Conservation (phyloP, 228 moss, liverwort and hornwort species). For the Sphagnum fallax region DNA sequence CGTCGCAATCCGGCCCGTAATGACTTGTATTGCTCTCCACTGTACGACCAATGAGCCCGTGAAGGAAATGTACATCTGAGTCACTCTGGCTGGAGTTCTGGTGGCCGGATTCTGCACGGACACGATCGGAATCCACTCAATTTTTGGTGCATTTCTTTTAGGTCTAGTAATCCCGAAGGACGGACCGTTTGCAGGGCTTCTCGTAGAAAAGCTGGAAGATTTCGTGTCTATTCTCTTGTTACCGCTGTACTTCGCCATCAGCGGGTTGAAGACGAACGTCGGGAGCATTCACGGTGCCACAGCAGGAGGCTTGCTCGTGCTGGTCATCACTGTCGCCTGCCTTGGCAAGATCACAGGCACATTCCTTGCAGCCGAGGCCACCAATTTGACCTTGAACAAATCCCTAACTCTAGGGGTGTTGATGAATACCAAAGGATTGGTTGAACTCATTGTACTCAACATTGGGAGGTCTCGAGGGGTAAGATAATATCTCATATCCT, state of each 20-base stretch:
- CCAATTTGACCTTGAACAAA: slow-evolving; percentile 36
- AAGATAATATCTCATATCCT: slow-evolving; percentile 3
- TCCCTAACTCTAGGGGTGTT: slow-evolving; percentile 53
- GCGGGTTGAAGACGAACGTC: slow-evolving; percentile 71
- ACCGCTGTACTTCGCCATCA: slow-evolving; percentile 79
- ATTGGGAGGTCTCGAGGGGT: slow-evolving; percentile 73
- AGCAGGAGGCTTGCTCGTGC: slow-evolving; percentile 55
- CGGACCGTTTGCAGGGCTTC: slow-evolving; percentile 48
- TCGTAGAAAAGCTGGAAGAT: slow-evolving; percentile 81
- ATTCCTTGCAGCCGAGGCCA: slow-evolving; percentile 40
- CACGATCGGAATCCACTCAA: slow-evolving; percentile 65
- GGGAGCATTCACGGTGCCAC: slow-evolving; percentile 32
- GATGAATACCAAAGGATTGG: slow-evolving; percentile 89
- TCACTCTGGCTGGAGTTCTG: slow-evolving; percentile 54
- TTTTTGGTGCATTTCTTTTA: slow-evolving; percentile 78
- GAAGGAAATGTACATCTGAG: slow-evolving; percentile 43
- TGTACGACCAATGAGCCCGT: slow-evolving; percentile 52
- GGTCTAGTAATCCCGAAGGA: slow-evolving; percentile 76
- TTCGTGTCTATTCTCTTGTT: slow-evolving; percentile 52
- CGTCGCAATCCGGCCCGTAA: slow-evolving; percentile 34
- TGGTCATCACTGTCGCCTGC: slow-evolving; percentile 73
- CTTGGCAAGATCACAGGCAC: slow-evolving; percentile 58
- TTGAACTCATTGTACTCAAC: slow-evolving; percentile 90
- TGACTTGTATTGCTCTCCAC: slow-evolving; percentile 42
- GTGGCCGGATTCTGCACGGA: slow-evolving; percentile 60